Conservation (phyloP, 2,329 filamentous ascomycete genomes). For the Fusarium redolens region DNA sequence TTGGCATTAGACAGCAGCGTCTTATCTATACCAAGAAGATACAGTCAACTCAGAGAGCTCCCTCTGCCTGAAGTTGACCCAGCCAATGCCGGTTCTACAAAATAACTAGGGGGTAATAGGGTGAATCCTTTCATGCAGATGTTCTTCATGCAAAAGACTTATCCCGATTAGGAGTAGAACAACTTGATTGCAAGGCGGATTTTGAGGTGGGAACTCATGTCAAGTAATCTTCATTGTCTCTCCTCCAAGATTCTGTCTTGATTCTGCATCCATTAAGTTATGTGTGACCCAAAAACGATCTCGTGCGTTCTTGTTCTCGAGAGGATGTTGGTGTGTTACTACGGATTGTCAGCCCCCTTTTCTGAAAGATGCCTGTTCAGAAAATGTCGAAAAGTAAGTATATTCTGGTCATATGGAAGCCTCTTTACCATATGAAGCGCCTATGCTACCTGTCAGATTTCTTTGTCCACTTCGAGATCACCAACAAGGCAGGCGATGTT, state of each 20-base stretch:
- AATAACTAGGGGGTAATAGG: neutral
- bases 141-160: neutral
- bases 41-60: neutral
- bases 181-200: neutral
- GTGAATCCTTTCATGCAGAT: neutral
- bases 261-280: constrained; percentile 11
- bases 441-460: neutral
- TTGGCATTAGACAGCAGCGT: neutral
- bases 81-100: neutral
- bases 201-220: constrained; percentile 20
- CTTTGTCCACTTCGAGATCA: neutral
- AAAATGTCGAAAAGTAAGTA: neutral
- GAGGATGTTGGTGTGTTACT: constrained; percentile 5
- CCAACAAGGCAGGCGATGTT: neutral
- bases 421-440: neutral
- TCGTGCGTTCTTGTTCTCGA: constrained; percentile 12
- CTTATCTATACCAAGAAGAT: neutral
- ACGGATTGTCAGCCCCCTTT: neutral
- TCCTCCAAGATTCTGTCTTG: constrained; percentile 13
- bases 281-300: constrained; percentile 22
- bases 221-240: constrained; percentile 5
- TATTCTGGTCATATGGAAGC: neutral
- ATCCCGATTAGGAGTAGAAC: constrained; percentile 30
- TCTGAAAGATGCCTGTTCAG: neutral
- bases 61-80: neutral